phyloP scores from a whole-genome alignment of 257 asterid species.

The Solanum pinnatisectum region DNA sequence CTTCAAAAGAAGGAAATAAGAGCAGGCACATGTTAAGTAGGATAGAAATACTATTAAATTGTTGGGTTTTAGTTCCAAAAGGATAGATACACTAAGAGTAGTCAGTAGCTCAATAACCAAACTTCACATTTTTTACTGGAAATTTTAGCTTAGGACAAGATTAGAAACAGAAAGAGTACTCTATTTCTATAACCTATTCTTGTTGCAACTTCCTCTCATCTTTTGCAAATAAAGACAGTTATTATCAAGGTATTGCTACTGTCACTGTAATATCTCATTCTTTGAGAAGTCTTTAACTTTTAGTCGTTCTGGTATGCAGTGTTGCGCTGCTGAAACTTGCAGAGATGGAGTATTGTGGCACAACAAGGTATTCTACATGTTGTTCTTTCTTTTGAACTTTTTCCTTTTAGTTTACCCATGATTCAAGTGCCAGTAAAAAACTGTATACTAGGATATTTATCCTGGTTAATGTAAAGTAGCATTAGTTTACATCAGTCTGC shows the following conservation, averaged over 20 bases:
- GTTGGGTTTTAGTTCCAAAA: neutral
- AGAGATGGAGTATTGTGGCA: constrained; percentile 88
- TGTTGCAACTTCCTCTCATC: neutral
- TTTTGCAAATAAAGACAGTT: neutral
- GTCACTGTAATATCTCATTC: neutral
- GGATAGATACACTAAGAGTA: neutral
- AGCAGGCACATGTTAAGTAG: neutral
- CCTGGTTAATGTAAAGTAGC: neutral
- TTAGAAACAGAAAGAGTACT: neutral
- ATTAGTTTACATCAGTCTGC: neutral
- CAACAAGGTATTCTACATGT: constrained; percentile 58
- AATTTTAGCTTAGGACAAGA: neutral
- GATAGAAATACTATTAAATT: neutral
- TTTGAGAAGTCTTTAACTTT: neutral
- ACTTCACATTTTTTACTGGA: neutral
- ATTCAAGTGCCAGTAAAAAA: neutral
- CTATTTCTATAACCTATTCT: neutral
- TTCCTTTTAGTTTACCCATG: neutral
- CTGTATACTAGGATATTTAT: neutral
- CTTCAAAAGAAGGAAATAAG: neutral
- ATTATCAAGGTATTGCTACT: neutral
- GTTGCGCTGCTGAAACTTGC: constrained; percentile 83
- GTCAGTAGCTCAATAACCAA: neutral
- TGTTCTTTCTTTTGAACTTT: neutral
- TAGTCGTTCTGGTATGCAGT: constrained; percentile 23